Conservation (phyloP, 208 protist species). For the Trypanosoma avium region DNA sequence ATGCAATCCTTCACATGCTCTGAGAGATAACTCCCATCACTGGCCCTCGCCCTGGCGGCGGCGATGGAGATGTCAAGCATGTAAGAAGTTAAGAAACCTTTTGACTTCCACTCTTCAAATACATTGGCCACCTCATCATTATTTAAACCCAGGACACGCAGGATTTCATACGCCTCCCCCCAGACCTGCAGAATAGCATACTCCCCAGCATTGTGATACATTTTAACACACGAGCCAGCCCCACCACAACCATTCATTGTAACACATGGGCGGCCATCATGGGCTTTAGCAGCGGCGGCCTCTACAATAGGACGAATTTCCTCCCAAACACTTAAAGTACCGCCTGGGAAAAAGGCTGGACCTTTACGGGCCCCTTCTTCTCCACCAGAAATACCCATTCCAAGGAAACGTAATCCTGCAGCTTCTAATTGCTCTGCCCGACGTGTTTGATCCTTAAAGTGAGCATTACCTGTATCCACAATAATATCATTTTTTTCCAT, state of each 20-base stretch:
- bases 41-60: conserved; percentile 93
- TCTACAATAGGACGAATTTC: conserved; percentile 95
- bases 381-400: conserved; percentile 98
- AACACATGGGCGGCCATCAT: conserved; percentile 91
- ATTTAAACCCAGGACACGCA: conserved; percentile 87
- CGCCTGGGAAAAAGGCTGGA: conserved; percentile 98
- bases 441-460: conserved; percentile 95
- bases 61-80: conserved; percentile 98
- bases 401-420: conserved; percentile 92
- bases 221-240: conserved; percentile 99
- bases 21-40: conserved; percentile 83
- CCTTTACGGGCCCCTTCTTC: conserved; percentile 98
- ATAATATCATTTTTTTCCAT: conserved; percentile 93
- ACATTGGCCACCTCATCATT: conserved; percentile 92
- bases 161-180: conserved; percentile 95
- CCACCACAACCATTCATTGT: conserved; percentile 96
- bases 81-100: conserved; percentile 94
- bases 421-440: conserved; percentile 83
- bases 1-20: conserved; percentile 96
- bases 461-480: conserved; percentile 96
- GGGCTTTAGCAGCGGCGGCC: conserved; percentile 94
- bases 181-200: conserved; percentile 99
- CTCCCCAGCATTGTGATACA: conserved; percentile 99
- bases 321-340: conserved; percentile 90
- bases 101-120: conserved; percentile 95